Base-by-base conservation (phyloP, 1,284 basidiomycete species). In the Mycena citricolor region DNA sequence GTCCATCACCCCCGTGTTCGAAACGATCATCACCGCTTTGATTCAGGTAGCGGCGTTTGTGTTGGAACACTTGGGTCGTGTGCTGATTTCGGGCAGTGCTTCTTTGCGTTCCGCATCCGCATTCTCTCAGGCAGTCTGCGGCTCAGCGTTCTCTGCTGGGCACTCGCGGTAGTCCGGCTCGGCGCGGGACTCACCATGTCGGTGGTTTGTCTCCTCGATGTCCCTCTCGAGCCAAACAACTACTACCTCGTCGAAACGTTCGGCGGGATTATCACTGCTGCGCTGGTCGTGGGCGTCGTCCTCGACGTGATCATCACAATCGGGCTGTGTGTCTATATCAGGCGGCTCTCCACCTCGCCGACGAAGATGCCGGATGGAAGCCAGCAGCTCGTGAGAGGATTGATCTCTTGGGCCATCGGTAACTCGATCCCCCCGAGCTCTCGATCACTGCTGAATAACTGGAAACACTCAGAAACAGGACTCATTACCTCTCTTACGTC, bases 321-420 rank as follows among this genome's bases (percentile, higher is more conserved):
- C 5, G 44, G 51, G 5, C 35, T 59, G 21, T 57, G 51, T 12
- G 49, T 52, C 24, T 55, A 54, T 34, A 32, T 59, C n/a, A 49
- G 47, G 8, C 48, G 47, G 16, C 20, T 39, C 24, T 40, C 45
- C 14, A 30, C 14, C n/a, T n/a, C n/a, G n/a, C 16, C 42, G 35
- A 35, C 32, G n/a, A 43, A 42, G 7, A 19, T 51, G n/a, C 44
- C 41, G 5, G 14, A 12, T 28, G 39, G 54, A 16, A 44, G 48
- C 13, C 46, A 44, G 4, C 39, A 51, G 10, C 28, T 57, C n/a
- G 24, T 59, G 11, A 40, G 51, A 14, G 35, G 51, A 10, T 22
- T 59, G 17, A 30, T 59, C 20, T 17, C 39, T n/a, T 57, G 54
- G 48, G 54, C 54, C 5, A 57, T 59, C 14, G 47, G 54, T 57